Evolutionary conservation across 345 rosid genomes (phyloP).

Genomic region (Raphanus sativus): DNA sequence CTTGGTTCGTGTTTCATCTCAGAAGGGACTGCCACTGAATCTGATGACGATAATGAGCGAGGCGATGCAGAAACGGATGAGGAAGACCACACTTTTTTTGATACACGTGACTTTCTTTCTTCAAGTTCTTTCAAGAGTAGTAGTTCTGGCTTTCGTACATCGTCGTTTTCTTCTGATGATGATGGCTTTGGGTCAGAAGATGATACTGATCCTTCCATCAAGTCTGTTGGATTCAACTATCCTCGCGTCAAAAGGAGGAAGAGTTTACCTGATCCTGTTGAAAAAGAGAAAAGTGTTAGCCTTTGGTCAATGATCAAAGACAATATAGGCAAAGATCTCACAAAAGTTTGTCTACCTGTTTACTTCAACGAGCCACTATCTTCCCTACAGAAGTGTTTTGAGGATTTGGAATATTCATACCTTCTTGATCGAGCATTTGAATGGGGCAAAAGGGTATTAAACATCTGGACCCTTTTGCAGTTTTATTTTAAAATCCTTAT

Average conservation of each 20-base stretch:
- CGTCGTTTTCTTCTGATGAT: constrained; percentile 84
- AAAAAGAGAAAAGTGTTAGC: constrained; percentile 90
- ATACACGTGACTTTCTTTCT: constrained; percentile 90
- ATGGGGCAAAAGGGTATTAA: constrained; percentile 80
- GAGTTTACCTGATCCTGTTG: constrained; percentile 88
- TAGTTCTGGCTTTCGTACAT: constrained; percentile 74
- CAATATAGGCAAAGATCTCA: constrained; percentile 97
- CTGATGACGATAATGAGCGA: constrained; percentile 87
- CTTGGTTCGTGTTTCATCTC: constrained; percentile 25
- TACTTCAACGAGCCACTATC: constrained; percentile 99
- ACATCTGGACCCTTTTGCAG: constrained; percentile 18
- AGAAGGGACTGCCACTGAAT: constrained; percentile 75
- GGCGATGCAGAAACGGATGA: constrained; percentile 89
- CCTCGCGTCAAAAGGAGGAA: constrained; percentile 79
- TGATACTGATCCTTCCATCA: constrained; percentile 69
- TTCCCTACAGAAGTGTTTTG: constrained; percentile 95
- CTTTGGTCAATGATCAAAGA: constrained; percentile 99
- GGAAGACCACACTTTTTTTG: constrained; percentile 81
- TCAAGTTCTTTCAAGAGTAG: constrained; percentile 88
- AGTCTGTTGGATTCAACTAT: constrained; percentile 62
- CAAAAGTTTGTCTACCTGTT: constrained; percentile 98
- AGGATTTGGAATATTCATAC: constrained; percentile 94
- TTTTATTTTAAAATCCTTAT: not conserved
- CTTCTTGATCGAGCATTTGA: constrained; percentile 88
- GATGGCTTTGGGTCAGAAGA: constrained; percentile 62